phyloP scores from a whole-genome alignment of 495 filamentous ascomycete genomes.

The Hyaloscypha variabilis region DNA sequence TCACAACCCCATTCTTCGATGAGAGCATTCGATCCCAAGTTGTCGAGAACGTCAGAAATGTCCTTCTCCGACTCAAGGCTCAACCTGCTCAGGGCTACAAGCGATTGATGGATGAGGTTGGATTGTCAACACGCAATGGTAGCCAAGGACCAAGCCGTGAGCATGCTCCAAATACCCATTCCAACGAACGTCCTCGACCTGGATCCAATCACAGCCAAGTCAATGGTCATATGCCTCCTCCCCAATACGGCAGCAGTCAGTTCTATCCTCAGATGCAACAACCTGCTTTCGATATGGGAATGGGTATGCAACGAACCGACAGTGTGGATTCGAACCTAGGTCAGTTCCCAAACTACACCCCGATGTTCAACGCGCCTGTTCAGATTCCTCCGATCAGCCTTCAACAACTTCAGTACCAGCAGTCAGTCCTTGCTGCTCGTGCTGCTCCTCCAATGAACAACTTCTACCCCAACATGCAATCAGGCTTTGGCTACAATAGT shows the following conservation, averaged over 20 bases:
- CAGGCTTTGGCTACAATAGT: conserved; percentile 50
- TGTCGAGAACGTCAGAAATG: conserved; percentile 86
- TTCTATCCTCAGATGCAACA: conserved; percentile 45
- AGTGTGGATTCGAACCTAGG: conserved; percentile 58
- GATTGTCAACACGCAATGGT: conserved; percentile 45
- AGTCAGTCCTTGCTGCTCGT: conserved; percentile 55
- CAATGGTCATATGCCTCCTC: conserved; percentile 34
- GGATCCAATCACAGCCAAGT: conserved; percentile 53
- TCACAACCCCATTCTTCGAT: conserved; percentile 97
- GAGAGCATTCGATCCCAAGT: conserved; percentile 86
- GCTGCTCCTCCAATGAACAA: conserved; percentile 52
- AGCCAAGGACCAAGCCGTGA: conserved; percentile 46
- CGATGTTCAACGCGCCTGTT: conserved; percentile 52
- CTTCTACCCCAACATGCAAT: conserved; percentile 50
- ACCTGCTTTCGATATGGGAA: conserved; percentile 41
- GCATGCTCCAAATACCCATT: conserved; percentile 38
- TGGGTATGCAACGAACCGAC: conserved; percentile 55
- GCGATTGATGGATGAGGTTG: conserved; percentile 90
- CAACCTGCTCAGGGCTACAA: conserved; percentile 96
- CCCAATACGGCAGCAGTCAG: conserved; percentile 37
- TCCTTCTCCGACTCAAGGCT: conserved; percentile 87
- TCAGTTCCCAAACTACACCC: conserved; percentile 53
- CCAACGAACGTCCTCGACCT: conserved; percentile 52
- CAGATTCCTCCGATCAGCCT: conserved; percentile 51
- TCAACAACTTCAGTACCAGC: conserved; percentile 62